Evolutionary conservation across 306 rosid genomes (phyloP).

Genomic region (Prunus mongolica): DNA sequence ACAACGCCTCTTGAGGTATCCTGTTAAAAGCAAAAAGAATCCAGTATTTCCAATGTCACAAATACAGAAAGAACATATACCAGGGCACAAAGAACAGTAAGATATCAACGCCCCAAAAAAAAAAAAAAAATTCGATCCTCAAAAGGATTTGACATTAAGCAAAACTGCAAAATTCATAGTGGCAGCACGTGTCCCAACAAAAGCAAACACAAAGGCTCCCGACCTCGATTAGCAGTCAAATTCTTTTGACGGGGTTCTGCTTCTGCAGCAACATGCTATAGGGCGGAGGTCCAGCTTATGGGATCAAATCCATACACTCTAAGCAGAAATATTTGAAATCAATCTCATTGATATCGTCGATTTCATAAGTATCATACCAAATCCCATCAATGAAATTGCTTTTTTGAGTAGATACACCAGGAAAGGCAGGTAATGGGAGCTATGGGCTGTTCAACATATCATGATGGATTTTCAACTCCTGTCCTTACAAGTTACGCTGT

Average conservation of each 20-base stretch:
- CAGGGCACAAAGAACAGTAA: too few species aligned
- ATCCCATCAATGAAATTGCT: too few species aligned
- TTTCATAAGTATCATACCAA: too few species aligned
- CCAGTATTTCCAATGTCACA: neutral
- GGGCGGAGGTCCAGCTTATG: too few species aligned
- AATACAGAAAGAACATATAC: neutral
- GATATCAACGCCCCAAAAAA: neutral
- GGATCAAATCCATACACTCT: too few species aligned
- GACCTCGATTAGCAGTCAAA: too few species aligned
- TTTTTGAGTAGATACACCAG: neutral
- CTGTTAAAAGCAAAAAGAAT: constrained; percentile 31
- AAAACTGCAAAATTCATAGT: neutral
- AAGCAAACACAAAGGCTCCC: neutral
- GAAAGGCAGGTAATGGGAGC: neutral
- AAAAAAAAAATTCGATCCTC: neutral
- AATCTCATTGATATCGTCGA: neutral
- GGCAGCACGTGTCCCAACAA: neutral
- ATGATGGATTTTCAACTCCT: neutral
- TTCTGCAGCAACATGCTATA: too few species aligned
- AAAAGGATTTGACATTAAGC: neutral
- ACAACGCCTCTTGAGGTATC: constrained; percentile 47
- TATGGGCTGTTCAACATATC: neutral
- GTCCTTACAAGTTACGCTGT: neutral
- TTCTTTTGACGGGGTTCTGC: too few species aligned
- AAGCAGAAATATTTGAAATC: neutral